Conservation (phyloP, 2,329 filamentous ascomycete genomes). For the Myriosclerotinia scirpicola region DNA sequence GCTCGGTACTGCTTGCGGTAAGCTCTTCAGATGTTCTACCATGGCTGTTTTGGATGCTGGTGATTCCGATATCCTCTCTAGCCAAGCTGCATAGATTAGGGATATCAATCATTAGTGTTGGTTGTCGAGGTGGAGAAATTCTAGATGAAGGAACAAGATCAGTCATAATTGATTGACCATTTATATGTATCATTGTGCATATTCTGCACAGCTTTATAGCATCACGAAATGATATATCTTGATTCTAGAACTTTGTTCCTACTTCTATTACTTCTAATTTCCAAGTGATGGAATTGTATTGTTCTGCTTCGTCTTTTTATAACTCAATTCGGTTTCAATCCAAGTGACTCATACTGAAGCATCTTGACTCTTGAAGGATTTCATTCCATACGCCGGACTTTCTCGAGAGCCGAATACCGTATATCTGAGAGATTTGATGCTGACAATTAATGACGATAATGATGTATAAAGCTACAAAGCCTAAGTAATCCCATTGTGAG, state of each 20-base stretch:
- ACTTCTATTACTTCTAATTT: background rate
- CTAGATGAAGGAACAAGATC: slow-evolving; percentile 16
- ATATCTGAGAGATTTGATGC: background rate
- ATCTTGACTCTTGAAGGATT: background rate
- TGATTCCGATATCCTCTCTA: slow-evolving; percentile 95
- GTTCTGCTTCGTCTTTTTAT: background rate
- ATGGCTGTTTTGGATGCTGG: slow-evolving; percentile 97
- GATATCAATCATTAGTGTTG: slow-evolving; percentile 6
- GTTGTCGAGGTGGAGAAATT: slow-evolving; percentile 18
- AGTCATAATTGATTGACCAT: slow-evolving; percentile 14
- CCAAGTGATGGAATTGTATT: background rate
- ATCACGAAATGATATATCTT: slow-evolving; percentile 33
- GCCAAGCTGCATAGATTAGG: slow-evolving; percentile 61
- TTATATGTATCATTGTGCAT: slow-evolving; percentile 22
- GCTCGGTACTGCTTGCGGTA: slow-evolving; percentile 96
- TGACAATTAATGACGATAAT: background rate
- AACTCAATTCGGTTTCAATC: background rate
- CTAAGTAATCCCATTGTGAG: slow-evolving; percentile 26
- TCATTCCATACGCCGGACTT: background rate
- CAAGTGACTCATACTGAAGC: background rate
- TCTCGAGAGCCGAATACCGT: background rate
- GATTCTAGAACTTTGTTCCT: slow-evolving; percentile 21
- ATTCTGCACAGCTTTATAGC: slow-evolving; percentile 30
- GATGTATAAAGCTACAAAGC: background rate
- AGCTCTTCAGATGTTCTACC: slow-evolving; percentile 97